These are phyloP conservation scores for Septoria linicola DNA, from an alignment of 2,329 filamentous ascomycete species.

Conservation along the genomic window DNA sequence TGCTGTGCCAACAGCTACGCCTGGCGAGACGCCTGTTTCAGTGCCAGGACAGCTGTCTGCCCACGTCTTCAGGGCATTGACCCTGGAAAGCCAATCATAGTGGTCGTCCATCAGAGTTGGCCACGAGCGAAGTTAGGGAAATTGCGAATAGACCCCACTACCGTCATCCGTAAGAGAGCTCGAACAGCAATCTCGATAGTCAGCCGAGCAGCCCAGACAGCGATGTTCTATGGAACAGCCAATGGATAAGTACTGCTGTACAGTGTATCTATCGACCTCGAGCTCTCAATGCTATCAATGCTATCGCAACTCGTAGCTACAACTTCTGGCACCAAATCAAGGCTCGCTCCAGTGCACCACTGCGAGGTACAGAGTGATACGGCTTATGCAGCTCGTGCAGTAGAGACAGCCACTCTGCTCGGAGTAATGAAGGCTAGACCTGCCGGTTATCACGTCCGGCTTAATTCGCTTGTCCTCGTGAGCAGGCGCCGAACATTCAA, in stretches of 20 bases:
- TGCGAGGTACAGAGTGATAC: conserved; percentile 6
- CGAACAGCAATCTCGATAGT: conserved; percentile 1
- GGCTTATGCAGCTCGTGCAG: conserved; percentile 14
- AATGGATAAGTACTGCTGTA: not conserved
- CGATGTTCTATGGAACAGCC: not conserved
- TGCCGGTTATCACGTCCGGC: not conserved
- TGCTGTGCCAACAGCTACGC: not conserved
- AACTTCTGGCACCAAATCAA: conserved; percentile 13
- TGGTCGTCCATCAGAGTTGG: not conserved
- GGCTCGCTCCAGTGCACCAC: conserved; percentile 16
- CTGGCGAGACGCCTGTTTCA: conserved; percentile 11
- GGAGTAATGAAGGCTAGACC: conserved; percentile 18
- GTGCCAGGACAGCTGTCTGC: conserved; percentile 9
- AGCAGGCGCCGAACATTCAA: conserved; percentile 3
- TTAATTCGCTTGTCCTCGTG: conserved; percentile 7
- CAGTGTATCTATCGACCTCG: not conserved
- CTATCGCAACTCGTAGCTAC: not conserved
- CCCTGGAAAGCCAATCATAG: conserved; percentile 6
- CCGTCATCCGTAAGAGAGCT: not conserved
- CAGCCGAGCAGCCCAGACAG: not conserved
- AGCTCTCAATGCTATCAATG: not conserved
- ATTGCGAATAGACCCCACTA: conserved; percentile 9
- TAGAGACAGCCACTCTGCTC: conserved; percentile 14
- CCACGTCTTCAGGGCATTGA: conserved; percentile 1
- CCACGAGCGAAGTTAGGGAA: conserved; percentile 3